A percentile compares a stretch with the other conserved stretches of the same genome.
These are phyloP conservation scores for Cordyceps pruinosa DNA, from an alignment of 2,329 filamentous ascomycete species.

Conservation along the genomic window DNA sequence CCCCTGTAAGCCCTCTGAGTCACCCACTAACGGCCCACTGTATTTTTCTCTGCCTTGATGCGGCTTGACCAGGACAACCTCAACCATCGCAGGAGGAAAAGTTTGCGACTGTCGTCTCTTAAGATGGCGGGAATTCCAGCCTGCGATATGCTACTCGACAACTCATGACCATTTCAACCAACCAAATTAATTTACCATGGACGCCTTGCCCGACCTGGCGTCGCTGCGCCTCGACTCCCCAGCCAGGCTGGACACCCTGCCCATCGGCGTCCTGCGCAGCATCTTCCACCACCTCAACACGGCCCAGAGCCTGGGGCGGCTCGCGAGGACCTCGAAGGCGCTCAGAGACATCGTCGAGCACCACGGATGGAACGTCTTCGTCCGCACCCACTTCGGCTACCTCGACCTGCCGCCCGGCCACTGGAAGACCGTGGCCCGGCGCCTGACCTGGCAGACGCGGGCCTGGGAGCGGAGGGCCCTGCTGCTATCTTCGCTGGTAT, in stretches of 20 bases:
- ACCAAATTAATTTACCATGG: neutral
- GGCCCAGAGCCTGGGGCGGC: conserved; percentile 31
- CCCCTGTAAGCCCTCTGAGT: conserved; percentile 9
- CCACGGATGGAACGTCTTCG: conserved; percentile 38
- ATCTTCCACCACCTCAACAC: conserved; percentile 34
- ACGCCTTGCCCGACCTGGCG: neutral
- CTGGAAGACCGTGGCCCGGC: conserved; percentile 31
- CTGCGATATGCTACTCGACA: neutral
- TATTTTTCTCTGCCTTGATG: neutral
- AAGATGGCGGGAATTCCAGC: neutral
- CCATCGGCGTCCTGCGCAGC: conserved; percentile 35
- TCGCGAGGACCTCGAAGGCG: conserved; percentile 28
- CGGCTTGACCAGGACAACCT: neutral
- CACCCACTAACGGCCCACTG: conserved; percentile 4
- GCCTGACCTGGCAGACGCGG: conserved; percentile 35
- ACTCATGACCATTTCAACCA: neutral
- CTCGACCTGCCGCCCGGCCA: conserved; percentile 23
- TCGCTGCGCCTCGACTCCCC: conserved; percentile 1
- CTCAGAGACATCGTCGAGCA: conserved; percentile 28
- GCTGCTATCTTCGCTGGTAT: conserved; percentile 14
- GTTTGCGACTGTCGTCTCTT: neutral
- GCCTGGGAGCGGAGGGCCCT: conserved; percentile 38
- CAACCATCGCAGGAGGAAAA: neutral
- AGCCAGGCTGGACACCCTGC: conserved; percentile 27
- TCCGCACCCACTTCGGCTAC: conserved; percentile 31